Evolutionary conservation across 768 basidiomycete genomes (phyloP), one percentile per base, ranked within the genome.

Genomic region (Chalciporus pseudorubinellus): DNA sequence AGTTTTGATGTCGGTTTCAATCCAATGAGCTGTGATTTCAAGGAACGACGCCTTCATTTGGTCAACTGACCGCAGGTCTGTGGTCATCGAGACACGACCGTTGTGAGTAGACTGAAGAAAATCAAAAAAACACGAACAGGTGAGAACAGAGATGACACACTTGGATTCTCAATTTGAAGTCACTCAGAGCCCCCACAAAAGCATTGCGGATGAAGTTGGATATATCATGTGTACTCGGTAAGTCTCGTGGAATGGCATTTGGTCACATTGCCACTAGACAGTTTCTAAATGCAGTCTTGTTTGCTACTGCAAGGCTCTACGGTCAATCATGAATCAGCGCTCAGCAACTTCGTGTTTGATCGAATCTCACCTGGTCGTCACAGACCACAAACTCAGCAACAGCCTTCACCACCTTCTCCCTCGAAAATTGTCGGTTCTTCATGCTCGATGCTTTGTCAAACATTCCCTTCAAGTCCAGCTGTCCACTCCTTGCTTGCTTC

Each of bases 11-110:
- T 29, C 2, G 2, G 7, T 6, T 0, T 44, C 46, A 28, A 70
- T 66, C 65, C 55, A 66, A n/a, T 53, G 52, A 0, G 33, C 50
- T 0, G 51, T 50, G 16, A 59, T 31, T 0, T 66, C 68, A 10
- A 70, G 33, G 39, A 62, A 67, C 1, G 49, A 5, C 1, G 34
- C 52, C 31, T 62, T 67, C n/a, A 51, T 64, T 4, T 58, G 60
- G 3, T 62, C 50, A 16, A 44, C 56, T 1, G 50, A 53, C 59
- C 60, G 63, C 0, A 52, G 33, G 56, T 65, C 59, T 8, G 36
- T 51, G 9, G 47, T 59, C 1, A 19, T 42, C 1, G 52, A 60
- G 2, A 65, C 47, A 33, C 14, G 40, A 24, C 63, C 53, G 13
- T 44, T 14, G 3, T 31, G 58, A 19, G 44, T 56, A 13, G 31